phyloP scores from a whole-genome alignment of 192 early-diverging fungal genomes.

The Backusella morwellensis region DNA sequence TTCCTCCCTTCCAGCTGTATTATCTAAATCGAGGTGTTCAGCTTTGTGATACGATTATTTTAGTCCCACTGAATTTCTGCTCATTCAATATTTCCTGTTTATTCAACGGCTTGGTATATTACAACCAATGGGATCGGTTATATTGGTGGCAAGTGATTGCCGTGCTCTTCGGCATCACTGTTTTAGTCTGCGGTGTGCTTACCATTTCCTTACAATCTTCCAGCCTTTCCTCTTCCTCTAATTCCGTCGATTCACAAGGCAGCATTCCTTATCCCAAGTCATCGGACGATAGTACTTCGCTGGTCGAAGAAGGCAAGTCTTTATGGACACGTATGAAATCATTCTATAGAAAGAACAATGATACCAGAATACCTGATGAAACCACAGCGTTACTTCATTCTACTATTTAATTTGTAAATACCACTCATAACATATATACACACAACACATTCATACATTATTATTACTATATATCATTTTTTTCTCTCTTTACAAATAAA shows the following conservation, averaged over 20 bases:
- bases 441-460: background rate
- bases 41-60: slow-evolving; percentile 73
- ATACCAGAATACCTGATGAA: slow-evolving; percentile 1
- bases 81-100: slow-evolving; percentile 72
- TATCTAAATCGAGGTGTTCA: slow-evolving; percentile 74
- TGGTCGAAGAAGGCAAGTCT: slow-evolving; percentile 9
- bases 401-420: slow-evolving; percentile 4
- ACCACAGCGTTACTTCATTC: slow-evolving; percentile 5
- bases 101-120: slow-evolving; percentile 77
- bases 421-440: background rate
- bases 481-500: background rate
- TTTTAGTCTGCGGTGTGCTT: slow-evolving; percentile 64
- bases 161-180: slow-evolving; percentile 63
- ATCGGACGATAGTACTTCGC: background rate
- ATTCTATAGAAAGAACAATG: background rate
- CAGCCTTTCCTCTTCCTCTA: slow-evolving; percentile 2
- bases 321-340: slow-evolving; percentile 5
- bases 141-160: slow-evolving; percentile 60
- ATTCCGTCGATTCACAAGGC: background rate
- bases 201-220: slow-evolving; percentile 63
- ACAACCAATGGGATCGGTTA: slow-evolving; percentile 68
- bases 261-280: background rate
- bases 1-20: slow-evolving; percentile 52
- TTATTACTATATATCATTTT: background rate
- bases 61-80: slow-evolving; percentile 77